phyloP scores from a whole-genome alignment of 495 filamentous ascomycete genomes.

The Alectoria sarmentosa region DNA sequence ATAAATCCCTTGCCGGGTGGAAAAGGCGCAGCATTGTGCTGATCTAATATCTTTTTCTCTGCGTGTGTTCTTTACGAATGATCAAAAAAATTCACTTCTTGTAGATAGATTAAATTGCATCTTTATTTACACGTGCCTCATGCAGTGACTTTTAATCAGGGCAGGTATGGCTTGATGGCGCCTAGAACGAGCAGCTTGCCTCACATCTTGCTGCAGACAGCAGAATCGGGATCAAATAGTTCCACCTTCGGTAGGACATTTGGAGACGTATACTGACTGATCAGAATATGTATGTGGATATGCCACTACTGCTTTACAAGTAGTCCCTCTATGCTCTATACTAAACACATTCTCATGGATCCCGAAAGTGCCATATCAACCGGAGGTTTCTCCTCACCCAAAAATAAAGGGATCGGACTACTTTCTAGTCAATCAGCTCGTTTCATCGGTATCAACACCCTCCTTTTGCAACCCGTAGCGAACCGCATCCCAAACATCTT shows the following conservation, averaged over 20 bases:
- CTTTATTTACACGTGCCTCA: not conserved
- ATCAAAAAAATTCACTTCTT: not conserved
- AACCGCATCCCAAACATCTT: slow-evolving; percentile 63
- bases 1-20: not conserved
- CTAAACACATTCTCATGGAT: not conserved
- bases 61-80: not conserved
- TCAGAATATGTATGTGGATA: too few relatives aligned
- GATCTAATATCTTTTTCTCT: not conserved
- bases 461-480: slow-evolving; percentile 51
- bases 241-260: too few relatives aligned
- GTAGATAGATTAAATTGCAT: not conserved
- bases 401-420: too few relatives aligned
- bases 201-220: too few relatives aligned
- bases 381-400: not conserved
- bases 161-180: not conserved
- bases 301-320: too few relatives aligned
- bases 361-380: not conserved
- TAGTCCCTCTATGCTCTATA: too few relatives aligned
- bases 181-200: too few relatives aligned
- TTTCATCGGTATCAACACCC: not conserved
- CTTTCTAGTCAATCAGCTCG: not conserved
- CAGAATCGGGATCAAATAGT: too few relatives aligned
- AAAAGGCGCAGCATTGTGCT: not conserved
- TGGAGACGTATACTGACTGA: too few relatives aligned
- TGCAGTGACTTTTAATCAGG: too few relatives aligned